Evolutionary conservation across 177 flowering plant genomes (phyloP).

Genomic region (Vitis hybrid): DNA sequence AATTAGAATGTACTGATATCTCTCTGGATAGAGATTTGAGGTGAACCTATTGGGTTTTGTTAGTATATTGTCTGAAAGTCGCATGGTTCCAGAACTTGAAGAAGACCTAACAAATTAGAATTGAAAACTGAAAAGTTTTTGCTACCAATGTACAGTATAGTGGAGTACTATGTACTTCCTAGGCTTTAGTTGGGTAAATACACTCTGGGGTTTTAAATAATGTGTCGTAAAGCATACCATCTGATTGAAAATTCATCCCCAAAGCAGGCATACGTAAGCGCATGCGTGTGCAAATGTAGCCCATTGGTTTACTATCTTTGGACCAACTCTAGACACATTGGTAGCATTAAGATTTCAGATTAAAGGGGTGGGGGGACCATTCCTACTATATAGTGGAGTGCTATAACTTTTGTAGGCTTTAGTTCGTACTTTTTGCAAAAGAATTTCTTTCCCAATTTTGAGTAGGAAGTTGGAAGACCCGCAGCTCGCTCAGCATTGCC

Average conservation of each 20-base stretch:
- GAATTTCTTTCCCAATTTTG: not conserved
- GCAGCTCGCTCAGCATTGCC: too few relatives aligned
- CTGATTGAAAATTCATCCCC: constrained; percentile 13
- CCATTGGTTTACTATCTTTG: constrained; percentile 4
- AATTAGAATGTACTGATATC: not conserved
- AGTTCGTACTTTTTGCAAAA: not conserved
- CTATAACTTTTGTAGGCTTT: not conserved
- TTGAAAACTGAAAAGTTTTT: constrained; percentile 5
- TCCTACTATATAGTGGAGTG: not conserved
- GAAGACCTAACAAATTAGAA: constrained; percentile 7
- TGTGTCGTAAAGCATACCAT: constrained; percentile 10
- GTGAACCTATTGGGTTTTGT: not conserved
- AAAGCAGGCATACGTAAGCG: constrained; percentile 2
- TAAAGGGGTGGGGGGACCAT: constrained; percentile 23
- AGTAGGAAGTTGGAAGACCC: not conserved
- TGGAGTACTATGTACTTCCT: not conserved
- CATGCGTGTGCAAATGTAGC: constrained; percentile 25
- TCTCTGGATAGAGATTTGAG: not conserved
- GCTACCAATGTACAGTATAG: constrained; percentile 2
- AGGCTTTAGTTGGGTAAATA: constrained; percentile 11
- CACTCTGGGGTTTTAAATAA: constrained; percentile 8
- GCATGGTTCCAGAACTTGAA: not conserved
- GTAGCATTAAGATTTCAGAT: constrained; percentile 1
- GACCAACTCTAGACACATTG: not conserved
- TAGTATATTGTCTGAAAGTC: not conserved